phyloP scores from a whole-genome alignment of 1,284 basidiomycete species.

The Pseudozyma sp. region DNA sequence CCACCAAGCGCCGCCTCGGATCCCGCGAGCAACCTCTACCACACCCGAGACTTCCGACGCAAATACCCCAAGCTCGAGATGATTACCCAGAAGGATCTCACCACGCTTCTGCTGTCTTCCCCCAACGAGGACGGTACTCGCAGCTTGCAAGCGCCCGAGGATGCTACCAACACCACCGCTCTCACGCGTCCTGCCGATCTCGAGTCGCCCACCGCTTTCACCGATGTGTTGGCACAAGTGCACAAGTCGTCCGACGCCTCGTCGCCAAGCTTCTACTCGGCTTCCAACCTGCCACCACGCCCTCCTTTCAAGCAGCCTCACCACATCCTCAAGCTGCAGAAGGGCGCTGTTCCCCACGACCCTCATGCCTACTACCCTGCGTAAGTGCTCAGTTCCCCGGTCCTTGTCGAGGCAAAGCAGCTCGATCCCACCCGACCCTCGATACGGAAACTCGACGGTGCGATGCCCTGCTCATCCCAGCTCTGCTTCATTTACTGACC shows the following conservation, averaged over 20 bases:
- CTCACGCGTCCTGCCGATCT: slow-evolving; percentile 64
- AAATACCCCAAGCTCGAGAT: slow-evolving; percentile 82
- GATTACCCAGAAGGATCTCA: slow-evolving; percentile 69
- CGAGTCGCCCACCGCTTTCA: slow-evolving; percentile 65
- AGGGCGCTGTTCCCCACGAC: slow-evolving; percentile 65
- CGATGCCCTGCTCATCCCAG: no score
- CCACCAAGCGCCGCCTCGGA: slow-evolving; percentile 78
- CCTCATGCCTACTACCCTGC: slow-evolving; percentile 65
- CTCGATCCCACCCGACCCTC: no score
- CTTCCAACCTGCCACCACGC: slow-evolving; percentile 61
- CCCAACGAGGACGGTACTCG: slow-evolving; percentile 72
- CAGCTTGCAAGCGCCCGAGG: slow-evolving; percentile 62
- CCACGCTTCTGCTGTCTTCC: slow-evolving; percentile 83
- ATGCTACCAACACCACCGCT: slow-evolving; percentile 53
- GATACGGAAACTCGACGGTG: no score
- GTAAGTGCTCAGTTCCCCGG: slow-evolving; percentile 26
- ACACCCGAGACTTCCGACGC: slow-evolving; percentile 91
- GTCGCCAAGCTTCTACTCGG: slow-evolving; percentile 53
- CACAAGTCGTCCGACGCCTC: slow-evolving; percentile 51
- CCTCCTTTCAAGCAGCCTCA: slow-evolving; percentile 65
- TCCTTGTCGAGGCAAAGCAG: no score
- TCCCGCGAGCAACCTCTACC: slow-evolving; percentile 74
- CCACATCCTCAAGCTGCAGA: slow-evolving; percentile 64
- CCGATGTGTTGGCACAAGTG: slow-evolving; percentile 65
- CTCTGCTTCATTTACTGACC: background rate